Conservation (phyloP, 1,139 yeast species). For the Yamadazyma songkhlaensis region DNA sequence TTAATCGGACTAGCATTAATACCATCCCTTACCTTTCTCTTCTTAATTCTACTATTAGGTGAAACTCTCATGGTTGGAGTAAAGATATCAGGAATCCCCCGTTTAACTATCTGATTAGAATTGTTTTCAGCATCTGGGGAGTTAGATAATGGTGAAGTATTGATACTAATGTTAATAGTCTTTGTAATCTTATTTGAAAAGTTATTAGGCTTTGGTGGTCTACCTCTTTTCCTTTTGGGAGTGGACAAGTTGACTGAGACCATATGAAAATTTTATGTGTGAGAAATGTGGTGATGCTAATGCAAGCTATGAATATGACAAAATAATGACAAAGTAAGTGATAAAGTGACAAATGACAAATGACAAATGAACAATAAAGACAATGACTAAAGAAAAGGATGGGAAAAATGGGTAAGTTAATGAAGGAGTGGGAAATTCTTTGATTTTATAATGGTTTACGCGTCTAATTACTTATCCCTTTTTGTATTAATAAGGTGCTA, state of each 20-base stretch:
- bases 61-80: constrained; percentile 48
- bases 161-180: constrained; percentile 43
- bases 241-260: constrained; percentile 12
- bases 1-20: constrained; percentile 7
- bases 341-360: too few species aligned
- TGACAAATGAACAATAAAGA: too few species aligned
- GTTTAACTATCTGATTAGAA: constrained; percentile 36
- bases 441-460: too few species aligned
- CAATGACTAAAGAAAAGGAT: too few species aligned
- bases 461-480: too few species aligned
- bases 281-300: neutral
- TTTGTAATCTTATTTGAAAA: constrained; percentile 39
- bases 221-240: constrained; percentile 41
- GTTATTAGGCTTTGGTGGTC: constrained; percentile 48
- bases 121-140: constrained; percentile 36
- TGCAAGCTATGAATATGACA: too few species aligned
- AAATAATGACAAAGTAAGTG: too few species aligned
- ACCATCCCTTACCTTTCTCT: constrained; percentile 13
- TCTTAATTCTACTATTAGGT: constrained; percentile 24
- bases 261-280: neutral
- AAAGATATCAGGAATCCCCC: constrained; percentile 46
- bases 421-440: too few species aligned
- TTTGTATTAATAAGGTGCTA: too few species aligned
- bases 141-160: constrained; percentile 31
- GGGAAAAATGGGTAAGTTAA: too few species aligned